Conservation (phyloP, 805 yeast species). For the Scheffersomyces ergatensis region DNA sequence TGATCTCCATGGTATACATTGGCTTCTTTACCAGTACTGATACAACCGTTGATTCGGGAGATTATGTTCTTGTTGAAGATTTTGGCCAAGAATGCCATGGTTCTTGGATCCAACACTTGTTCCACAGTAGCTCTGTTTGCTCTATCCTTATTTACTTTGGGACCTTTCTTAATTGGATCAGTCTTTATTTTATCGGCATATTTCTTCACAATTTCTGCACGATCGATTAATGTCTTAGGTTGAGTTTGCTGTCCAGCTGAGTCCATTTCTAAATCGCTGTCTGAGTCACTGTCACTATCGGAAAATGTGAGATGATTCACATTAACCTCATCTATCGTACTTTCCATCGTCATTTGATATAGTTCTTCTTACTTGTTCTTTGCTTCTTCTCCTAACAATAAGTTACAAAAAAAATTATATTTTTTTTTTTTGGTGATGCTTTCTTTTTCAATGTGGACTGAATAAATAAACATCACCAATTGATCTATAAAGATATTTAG, state of each 20-base stretch:
- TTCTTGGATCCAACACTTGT: conserved; percentile 93
- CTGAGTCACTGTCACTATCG: conserved; percentile 12
- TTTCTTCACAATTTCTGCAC: conserved; percentile 53
- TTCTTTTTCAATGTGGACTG: too few species aligned
- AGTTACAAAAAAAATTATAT: not conserved
- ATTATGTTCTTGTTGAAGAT: conserved; percentile 81
- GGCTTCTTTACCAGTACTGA: conserved; percentile 98
- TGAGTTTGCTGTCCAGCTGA: not conserved
- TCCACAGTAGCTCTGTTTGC: conserved; percentile 96
- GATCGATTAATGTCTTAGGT: conserved; percentile 29
- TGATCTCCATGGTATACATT: conserved; percentile 78
- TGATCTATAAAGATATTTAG: too few species aligned
- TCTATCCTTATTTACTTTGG: conserved; percentile 69
- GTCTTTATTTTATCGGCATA: conserved; percentile 64
- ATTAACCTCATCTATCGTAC: not conserved
- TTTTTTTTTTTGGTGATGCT: not conserved
- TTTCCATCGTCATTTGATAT: not conserved
- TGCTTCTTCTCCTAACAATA: too few species aligned
- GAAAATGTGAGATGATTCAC: not conserved
- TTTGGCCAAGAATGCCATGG: conserved; percentile 77
- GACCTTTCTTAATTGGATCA: conserved; percentile 57
- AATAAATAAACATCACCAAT: too few species aligned
- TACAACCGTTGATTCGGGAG: conserved; percentile 86
- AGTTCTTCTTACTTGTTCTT: not conserved
- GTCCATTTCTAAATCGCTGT: conserved; percentile 9